These are phyloP conservation scores for Ganoderma lingzhi DNA, from an alignment of 1,284 basidiomycete species.

Conservation along the genomic window DNA sequence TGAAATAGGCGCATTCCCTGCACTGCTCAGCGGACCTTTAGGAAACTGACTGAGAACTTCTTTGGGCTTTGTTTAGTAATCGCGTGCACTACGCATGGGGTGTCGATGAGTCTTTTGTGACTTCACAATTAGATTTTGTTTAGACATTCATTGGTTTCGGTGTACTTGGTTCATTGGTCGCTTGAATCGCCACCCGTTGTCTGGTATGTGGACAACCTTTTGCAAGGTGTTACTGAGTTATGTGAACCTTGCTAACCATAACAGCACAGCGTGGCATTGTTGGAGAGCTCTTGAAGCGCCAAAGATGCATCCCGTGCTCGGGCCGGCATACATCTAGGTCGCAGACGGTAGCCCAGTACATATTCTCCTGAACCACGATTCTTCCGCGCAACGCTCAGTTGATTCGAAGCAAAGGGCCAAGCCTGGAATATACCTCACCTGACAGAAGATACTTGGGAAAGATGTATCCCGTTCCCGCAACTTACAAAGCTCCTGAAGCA, in stretches of 20 bases:
- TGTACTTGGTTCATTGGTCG: not conserved
- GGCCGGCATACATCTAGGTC: not conserved
- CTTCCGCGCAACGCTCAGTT: not conserved
- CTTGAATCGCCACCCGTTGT: not conserved
- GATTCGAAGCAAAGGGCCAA: not conserved
- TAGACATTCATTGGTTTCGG: not conserved
- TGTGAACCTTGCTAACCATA: not conserved
- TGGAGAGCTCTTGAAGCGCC: not conserved
- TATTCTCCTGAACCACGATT: not conserved
- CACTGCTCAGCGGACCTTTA: not conserved
- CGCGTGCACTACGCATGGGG: not conserved
- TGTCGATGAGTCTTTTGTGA: conserved; percentile 18
- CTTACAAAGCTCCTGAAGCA: not conserved
- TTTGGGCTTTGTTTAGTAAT: conserved; percentile 4
- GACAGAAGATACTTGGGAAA: not conserved
- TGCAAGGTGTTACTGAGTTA: not conserved
- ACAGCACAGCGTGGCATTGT: not conserved
- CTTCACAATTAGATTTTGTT: conserved; percentile 11
- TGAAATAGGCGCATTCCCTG: not conserved
- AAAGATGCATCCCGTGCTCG: not conserved
- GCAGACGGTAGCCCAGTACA: not conserved
- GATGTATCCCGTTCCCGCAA: not conserved
- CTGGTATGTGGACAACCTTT: not conserved
- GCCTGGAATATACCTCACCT: not conserved
- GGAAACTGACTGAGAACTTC: conserved; percentile 5